phyloP scores from a whole-genome alignment of 495 filamentous ascomycete species.

The Penicillium lagena region DNA sequence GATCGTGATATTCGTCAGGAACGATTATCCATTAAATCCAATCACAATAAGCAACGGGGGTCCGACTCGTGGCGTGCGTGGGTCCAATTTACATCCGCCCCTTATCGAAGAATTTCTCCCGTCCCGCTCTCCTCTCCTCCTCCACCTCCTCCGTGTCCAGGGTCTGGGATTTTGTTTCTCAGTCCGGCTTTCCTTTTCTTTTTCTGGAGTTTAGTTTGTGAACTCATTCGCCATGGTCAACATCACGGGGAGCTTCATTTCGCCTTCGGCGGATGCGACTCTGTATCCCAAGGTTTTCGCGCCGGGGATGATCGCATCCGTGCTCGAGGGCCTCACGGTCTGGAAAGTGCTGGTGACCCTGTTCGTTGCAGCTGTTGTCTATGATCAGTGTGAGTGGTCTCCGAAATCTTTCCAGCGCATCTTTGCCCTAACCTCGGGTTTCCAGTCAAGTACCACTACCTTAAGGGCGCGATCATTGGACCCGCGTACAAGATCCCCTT shows the following conservation, averaged over 20 bases:
- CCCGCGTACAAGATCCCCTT: conserved; percentile 84
- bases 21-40: no score
- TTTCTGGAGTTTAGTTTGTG: background rate
- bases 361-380: conserved; percentile 63
- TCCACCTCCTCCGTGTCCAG: conserved; percentile 6
- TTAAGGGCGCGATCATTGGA: conserved; percentile 82
- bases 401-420: background rate
- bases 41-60: no score
- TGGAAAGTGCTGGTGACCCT: conserved; percentile 62
- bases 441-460: conserved; percentile 74
- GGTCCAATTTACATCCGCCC: conserved; percentile 3
- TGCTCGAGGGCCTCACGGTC: conserved; percentile 50
- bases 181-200: background rate
- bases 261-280: conserved; percentile 65
- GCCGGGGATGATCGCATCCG: conserved; percentile 32
- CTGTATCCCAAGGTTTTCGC: conserved; percentile 41
- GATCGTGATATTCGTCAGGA: no score
- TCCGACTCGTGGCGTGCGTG: background rate
- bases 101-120: conserved; percentile 13
- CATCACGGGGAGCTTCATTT: conserved; percentile 66
- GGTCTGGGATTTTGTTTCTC: conserved; percentile 1
- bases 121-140: conserved; percentile 12
- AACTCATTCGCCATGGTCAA: conserved; percentile 43
- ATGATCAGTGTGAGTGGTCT: conserved; percentile 71
- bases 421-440: conserved; percentile 6